A percentile compares a stretch with the other conserved stretches of the same genome.
Conservation (phyloP, 108 stramenopile species). For the Schizochytrium sp. region DNA sequence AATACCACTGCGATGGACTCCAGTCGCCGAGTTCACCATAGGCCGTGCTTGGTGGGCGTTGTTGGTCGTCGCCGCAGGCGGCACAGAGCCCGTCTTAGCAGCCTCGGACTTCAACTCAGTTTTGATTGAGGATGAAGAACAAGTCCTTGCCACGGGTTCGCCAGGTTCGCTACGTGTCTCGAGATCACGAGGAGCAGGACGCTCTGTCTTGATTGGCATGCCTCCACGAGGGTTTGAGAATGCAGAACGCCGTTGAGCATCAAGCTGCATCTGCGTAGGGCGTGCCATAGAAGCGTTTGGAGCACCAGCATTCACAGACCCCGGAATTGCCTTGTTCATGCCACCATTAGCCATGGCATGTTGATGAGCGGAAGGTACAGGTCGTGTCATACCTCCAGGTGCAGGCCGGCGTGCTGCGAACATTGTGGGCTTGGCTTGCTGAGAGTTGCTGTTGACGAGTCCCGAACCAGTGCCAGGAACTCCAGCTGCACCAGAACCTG, state of each 20-base stretch:
- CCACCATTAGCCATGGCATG: background rate
- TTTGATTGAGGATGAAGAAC: background rate
- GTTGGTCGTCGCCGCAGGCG: background rate
- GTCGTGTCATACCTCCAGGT: background rate
- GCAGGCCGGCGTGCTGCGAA: background rate
- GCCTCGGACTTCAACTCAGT: background rate
- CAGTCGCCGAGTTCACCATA: no score
- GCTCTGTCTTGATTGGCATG: conserved; percentile 50
- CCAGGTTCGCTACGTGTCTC: conserved; percentile 25
- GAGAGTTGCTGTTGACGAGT: background rate
- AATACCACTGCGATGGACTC: no score
- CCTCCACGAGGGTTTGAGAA: background rate
- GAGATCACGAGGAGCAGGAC: conserved; percentile 8
- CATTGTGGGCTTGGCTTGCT: conserved; percentile 1
- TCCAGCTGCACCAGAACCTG: no score
- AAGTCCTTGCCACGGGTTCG: background rate
- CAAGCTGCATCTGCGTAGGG: background rate
- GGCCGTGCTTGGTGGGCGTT: no score
- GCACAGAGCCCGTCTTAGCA: background rate
- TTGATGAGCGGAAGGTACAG: background rate
- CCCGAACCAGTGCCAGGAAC: no score
- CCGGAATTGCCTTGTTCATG: no score
- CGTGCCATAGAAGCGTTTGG: background rate
- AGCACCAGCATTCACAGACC: background rate
- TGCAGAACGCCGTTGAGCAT: background rate